Conservation (phyloP, 2,329 filamentous ascomycete genomes). For the Epichloe glyceriae region DNA sequence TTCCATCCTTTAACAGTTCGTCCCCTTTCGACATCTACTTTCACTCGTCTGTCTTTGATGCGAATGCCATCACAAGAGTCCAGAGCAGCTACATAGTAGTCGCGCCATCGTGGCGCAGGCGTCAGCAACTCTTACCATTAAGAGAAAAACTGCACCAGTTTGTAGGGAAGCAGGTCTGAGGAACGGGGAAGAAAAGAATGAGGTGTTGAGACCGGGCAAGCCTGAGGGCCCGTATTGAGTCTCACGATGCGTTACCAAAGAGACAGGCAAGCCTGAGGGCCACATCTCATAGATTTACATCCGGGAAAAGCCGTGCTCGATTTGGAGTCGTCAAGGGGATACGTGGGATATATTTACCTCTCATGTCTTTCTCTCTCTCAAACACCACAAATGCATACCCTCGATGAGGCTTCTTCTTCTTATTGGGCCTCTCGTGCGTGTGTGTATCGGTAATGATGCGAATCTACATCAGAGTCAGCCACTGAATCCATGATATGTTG, state of each 20-base stretch:
- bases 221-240: constrained; percentile 39
- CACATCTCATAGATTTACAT: constrained; percentile 21
- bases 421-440: constrained; percentile 53
- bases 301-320: constrained; percentile 5
- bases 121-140: constrained; percentile 56
- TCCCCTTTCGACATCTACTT: constrained; percentile 93
- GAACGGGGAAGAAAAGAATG: constrained; percentile 8
- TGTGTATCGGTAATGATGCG: constrained; percentile 74
- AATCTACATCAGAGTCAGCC: constrained; percentile 41
- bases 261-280: constrained; percentile 31
- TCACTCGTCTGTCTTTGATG: constrained; percentile 82
- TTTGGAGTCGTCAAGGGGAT: constrained; percentile 5
- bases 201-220: constrained; percentile 35
- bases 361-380: constrained; percentile 96
- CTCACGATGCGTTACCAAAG: constrained; percentile 29
- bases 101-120: constrained; percentile 42
- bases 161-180: background rate
- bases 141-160: constrained; percentile 6
- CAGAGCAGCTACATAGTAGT: constrained; percentile 67
- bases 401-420: constrained; percentile 68
- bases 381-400: constrained; percentile 97
- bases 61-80: constrained; percentile 73
- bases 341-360: constrained; percentile 57
- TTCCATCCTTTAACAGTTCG: constrained; percentile 91
- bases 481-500: background rate